Evolutionary conservation across 1,284 basidiomycete genomes (phyloP).

Genomic region (Melampsora larici-populina): DNA sequence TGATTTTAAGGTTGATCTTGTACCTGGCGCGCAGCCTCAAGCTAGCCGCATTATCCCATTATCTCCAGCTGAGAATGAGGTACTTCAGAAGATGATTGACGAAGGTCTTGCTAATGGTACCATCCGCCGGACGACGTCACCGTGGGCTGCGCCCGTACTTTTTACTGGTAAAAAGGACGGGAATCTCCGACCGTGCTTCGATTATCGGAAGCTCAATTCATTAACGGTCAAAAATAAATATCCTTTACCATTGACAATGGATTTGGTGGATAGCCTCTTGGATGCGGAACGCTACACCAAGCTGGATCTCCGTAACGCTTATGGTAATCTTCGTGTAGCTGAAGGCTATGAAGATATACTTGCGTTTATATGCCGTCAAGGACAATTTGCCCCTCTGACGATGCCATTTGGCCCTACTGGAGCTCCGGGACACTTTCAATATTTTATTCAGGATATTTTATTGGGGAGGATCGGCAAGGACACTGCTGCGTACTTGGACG

Average conservation of each 20-base stretch:
- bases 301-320: background rate
- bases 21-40: constrained; percentile 3
- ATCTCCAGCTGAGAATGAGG: constrained; percentile 3
- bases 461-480: background rate
- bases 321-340: background rate
- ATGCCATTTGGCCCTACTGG: background rate
- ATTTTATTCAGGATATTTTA: background rate
- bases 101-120: constrained; percentile 1
- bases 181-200: background rate
- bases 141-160: background rate
- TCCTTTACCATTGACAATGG: constrained; percentile 1
- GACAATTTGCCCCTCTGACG: constrained; percentile 2
- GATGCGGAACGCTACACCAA: constrained; percentile 1
- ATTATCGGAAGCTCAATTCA: too few relatives aligned
- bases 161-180: constrained; percentile 1
- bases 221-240: too few relatives aligned
- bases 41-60: background rate
- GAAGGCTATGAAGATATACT: too few relatives aligned
- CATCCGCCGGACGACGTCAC: background rate
- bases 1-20: background rate
- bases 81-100: too few relatives aligned
- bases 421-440: too few relatives aligned
- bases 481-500: too few relatives aligned
- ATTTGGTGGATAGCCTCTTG: background rate
- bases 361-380: background rate